These are phyloP conservation scores for Pseudogymnoascus sp. DNA, from an alignment of 2,329 filamentous ascomycete species.

Conservation along the genomic window DNA sequence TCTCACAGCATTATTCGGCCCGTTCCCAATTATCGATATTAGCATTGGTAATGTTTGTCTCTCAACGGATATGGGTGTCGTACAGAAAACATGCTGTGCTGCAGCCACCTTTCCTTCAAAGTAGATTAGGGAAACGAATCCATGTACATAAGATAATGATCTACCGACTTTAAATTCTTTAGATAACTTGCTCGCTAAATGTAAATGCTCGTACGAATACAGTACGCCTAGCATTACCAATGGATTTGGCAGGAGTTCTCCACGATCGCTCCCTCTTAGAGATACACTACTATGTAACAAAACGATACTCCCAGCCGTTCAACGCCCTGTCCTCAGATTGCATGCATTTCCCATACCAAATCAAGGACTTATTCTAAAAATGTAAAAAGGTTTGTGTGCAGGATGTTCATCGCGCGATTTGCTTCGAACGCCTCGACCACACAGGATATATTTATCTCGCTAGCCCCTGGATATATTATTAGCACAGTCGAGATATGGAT, in stretches of 20 bases:
- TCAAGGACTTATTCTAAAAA: slow-evolving; percentile 60
- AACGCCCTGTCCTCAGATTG: slow-evolving; percentile 9
- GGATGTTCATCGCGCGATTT: slow-evolving; percentile 86
- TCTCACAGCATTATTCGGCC: background rate
- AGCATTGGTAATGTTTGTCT: slow-evolving; percentile 6
- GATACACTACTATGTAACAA: slow-evolving; percentile 10
- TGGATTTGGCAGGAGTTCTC: background rate
- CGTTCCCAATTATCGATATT: background rate
- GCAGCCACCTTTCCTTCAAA: background rate
- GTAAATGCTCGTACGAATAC: slow-evolving; percentile 8
- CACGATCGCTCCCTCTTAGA: background rate
- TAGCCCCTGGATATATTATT: slow-evolving; percentile 59
- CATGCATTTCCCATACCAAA: background rate
- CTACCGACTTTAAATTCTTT: slow-evolving; percentile 8
- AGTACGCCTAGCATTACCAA: slow-evolving; percentile 5
- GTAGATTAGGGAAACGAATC: background rate
- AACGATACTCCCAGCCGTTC: background rate
- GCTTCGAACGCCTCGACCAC: slow-evolving; percentile 91
- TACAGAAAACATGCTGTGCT: background rate
- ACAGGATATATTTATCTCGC: slow-evolving; percentile 98
- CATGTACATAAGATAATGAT: background rate
- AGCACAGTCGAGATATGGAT: background rate
- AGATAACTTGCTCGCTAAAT: slow-evolving; percentile 9
- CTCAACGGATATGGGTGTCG: background rate
- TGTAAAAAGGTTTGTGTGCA: slow-evolving; percentile 95